phyloP scores from a whole-genome alignment of 2,329 filamentous ascomycete species.

The Chalaropsis ovoidea region DNA sequence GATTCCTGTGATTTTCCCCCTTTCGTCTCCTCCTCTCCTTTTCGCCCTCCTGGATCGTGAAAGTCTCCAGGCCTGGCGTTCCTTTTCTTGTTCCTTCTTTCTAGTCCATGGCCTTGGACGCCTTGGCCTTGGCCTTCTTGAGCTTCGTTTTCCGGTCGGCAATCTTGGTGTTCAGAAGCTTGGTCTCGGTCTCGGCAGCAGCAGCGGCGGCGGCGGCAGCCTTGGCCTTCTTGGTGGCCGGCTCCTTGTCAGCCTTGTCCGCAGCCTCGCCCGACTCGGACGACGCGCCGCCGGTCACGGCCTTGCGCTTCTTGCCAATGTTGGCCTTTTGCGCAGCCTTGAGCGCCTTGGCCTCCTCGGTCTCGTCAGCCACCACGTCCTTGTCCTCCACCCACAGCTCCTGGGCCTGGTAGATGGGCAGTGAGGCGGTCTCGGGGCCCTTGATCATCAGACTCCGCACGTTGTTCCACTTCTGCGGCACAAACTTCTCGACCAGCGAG shows the following conservation, averaged over 20 bases:
- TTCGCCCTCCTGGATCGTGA: neutral
- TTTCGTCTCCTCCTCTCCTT: neutral
- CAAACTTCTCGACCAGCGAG: conserved; percentile 63
- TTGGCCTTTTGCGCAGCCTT: conserved; percentile 42
- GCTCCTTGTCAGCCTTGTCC: conserved; percentile 30
- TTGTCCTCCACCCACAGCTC: conserved; percentile 79
- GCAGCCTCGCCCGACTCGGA: conserved; percentile 11
- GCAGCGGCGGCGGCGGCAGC: conserved; percentile 32
- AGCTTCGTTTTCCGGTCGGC: conserved; percentile 48
- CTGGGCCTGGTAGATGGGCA: conserved; percentile 90
- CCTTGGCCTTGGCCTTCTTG: conserved; percentile 45
- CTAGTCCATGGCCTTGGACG: conserved; percentile 22
- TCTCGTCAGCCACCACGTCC: conserved; percentile 57
- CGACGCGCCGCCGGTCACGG: conserved; percentile 29
- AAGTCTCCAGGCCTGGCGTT: neutral
- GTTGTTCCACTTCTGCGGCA: conserved; percentile 80
- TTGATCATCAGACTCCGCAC: conserved; percentile 81
- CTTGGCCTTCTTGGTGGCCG: conserved; percentile 37
- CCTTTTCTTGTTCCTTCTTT: neutral
- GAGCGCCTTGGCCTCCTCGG: conserved; percentile 41
- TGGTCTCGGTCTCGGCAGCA: conserved; percentile 40
- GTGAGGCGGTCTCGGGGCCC: conserved; percentile 71
- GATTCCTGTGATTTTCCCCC: neutral
- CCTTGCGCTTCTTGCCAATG: conserved; percentile 50
- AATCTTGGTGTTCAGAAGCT: conserved; percentile 48